Conservation (phyloP, 2,329 filamentous ascomycete genomes). For the Orbilia javanica region DNA sequence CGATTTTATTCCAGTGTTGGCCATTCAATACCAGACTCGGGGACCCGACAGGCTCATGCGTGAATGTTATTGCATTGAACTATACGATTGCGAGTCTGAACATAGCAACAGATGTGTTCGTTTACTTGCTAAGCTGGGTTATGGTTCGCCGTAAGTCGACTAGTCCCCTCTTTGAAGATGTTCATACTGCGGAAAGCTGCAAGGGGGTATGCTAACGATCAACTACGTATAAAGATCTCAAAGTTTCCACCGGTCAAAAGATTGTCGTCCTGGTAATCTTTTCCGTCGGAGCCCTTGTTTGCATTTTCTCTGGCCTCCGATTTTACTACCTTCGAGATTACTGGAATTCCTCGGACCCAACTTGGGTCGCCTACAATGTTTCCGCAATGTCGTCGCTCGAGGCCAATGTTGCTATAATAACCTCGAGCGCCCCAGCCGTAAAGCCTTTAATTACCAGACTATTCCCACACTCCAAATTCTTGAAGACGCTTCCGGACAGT, state of each 20-base stretch:
- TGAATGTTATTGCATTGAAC: conserved; percentile 39
- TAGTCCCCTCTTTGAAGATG: no score
- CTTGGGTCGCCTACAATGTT: conserved; percentile 47
- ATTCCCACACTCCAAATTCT: conserved; percentile 27
- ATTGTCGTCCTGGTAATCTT: conserved; percentile 38
- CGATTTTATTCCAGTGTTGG: conserved; percentile 51
- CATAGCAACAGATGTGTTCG: conserved; percentile 47
- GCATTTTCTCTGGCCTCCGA: conserved; percentile 39
- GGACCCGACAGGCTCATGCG: conserved; percentile 25
- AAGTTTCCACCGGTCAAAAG: conserved; percentile 43
- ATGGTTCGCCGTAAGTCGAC: conserved; percentile 37
- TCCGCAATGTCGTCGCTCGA: conserved; percentile 51
- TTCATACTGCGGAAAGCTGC: no score
- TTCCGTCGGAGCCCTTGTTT: conserved; percentile 44
- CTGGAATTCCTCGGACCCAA: conserved; percentile 48
- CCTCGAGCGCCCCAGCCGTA: conserved; percentile 41
- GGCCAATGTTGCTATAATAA: conserved; percentile 54
- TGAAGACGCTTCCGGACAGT: conserved; percentile 8
- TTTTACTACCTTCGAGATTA: conserved; percentile 41
- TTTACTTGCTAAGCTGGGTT: conserved; percentile 52
- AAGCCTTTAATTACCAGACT: conserved; percentile 44
- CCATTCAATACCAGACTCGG: conserved; percentile 35
- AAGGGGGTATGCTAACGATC: conserved; percentile 1
- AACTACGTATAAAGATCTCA: conserved; percentile 34
- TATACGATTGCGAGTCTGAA: conserved; percentile 52